A percentile compares a stretch with the other conserved stretches of the same genome.
Evolutionary conservation across 208 protist genomes (phyloP).

Genomic region (Crithidia sp.): DNA sequence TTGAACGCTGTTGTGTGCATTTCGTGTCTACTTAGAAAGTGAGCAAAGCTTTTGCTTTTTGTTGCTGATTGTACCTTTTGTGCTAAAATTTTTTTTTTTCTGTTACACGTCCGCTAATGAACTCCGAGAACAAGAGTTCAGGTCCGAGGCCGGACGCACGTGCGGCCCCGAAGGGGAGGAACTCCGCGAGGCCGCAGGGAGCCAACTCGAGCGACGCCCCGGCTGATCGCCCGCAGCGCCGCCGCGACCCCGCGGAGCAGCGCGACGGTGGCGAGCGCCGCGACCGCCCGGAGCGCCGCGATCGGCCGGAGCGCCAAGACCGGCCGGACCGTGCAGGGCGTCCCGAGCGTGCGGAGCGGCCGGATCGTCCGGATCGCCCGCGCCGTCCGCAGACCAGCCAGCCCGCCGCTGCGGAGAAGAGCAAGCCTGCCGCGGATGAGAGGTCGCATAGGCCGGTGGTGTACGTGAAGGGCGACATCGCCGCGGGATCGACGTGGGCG

Average conservation of each 20-base stretch:
- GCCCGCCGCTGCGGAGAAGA: constrained; percentile 14
- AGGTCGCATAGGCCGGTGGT: constrained; percentile 40
- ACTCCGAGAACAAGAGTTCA: constrained; percentile 23
- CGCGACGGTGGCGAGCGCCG: constrained; percentile 14
- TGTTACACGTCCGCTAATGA: constrained; percentile 11
- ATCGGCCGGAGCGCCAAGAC: constrained; percentile 8
- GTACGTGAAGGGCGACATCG: constrained; percentile 51
- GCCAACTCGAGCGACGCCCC: constrained; percentile 27
- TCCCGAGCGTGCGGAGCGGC: constrained; percentile 4
- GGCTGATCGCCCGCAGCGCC: constrained; percentile 20
- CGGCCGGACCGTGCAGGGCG: constrained; percentile 2
- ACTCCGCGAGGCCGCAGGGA: constrained; percentile 1
- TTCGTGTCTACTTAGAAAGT: constrained; percentile 11
- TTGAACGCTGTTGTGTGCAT: too few relatives aligned
- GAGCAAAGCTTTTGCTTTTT: constrained; percentile 4
- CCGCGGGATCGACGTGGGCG: constrained; percentile 45
- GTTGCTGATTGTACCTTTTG: constrained; percentile 1
- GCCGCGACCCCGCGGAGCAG: constrained; percentile 22
- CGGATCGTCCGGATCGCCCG: constrained; percentile 9
- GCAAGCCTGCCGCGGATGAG: constrained; percentile 17
- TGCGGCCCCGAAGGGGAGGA: constrained; percentile 12
- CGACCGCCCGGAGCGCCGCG: background rate
- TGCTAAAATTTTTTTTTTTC: background rate
- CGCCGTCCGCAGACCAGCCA: constrained; percentile 17
- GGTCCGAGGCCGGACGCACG: constrained; percentile 18